phyloP scores from a whole-genome alignment of 2,329 filamentous ascomycete genomes.

The Penicillium brevicompactum region DNA sequence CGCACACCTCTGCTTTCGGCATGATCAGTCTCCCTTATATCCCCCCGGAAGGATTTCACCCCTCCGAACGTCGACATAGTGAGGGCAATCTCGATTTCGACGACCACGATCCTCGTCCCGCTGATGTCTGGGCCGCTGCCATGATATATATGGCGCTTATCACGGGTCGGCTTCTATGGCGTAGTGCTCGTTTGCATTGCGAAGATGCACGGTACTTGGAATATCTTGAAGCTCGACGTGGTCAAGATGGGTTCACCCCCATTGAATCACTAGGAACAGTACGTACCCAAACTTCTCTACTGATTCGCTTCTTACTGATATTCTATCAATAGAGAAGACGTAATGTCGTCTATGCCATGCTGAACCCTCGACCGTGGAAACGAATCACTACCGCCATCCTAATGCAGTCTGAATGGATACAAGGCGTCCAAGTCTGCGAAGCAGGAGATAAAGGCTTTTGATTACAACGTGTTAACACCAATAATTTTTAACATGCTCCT shows the following conservation, averaged over 20 bases:
- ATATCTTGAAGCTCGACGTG: slow-evolving; percentile 23
- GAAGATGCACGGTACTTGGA: slow-evolving; percentile 30
- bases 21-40: slow-evolving; percentile 20
- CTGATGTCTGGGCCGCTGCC: slow-evolving; percentile 34
- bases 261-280: slow-evolving; percentile 30
- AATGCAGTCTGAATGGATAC: slow-evolving; percentile 32
- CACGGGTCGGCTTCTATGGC: slow-evolving; percentile 29
- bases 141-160: slow-evolving; percentile 32
- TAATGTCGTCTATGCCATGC: slow-evolving; percentile 34
- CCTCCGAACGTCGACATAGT: not conserved
- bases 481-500: too few species aligned
- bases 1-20: slow-evolving; percentile 13
- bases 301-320: not conserved
- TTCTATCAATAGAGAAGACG: slow-evolving; percentile 19
- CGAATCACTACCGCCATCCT: slow-evolving; percentile 26
- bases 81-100: not conserved
- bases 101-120: slow-evolving; percentile 13
- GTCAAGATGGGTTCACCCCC: slow-evolving; percentile 26
- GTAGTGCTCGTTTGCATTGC: slow-evolving; percentile 19
- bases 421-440: slow-evolving; percentile 23
- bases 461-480: not conserved
- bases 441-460: slow-evolving; percentile 17
- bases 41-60: slow-evolving; percentile 18
- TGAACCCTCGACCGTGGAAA: slow-evolving; percentile 25
- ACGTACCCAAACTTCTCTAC: not conserved